phyloP scores from a whole-genome alignment of 2,329 filamentous ascomycete species.

The Monosporascus sp. region DNA sequence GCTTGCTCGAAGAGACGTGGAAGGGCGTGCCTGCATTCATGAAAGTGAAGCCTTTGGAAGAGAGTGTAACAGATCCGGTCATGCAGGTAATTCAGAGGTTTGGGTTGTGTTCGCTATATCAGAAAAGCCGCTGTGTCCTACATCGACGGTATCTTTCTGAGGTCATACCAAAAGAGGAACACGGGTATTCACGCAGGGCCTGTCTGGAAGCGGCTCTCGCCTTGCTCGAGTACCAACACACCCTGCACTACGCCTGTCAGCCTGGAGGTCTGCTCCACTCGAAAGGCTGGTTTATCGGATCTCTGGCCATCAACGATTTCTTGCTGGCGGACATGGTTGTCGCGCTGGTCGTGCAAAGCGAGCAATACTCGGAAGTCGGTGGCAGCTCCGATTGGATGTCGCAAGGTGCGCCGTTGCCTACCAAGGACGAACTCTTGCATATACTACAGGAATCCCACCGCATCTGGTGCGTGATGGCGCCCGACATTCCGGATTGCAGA shows the following conservation, averaged over 20 bases:
- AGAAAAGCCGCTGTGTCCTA: conserved; percentile 50
- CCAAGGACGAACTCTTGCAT: conserved; percentile 33
- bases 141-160: conserved; percentile 49
- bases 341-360: conserved; percentile 45
- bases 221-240: conserved; percentile 42
- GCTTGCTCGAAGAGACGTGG: conserved; percentile 39
- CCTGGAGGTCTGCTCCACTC: conserved; percentile 48
- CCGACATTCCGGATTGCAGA: conserved; percentile 31
- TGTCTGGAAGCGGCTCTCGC: conserved; percentile 45
- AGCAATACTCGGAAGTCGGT: conserved; percentile 32
- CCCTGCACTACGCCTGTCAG: conserved; percentile 41
- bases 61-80: conserved; percentile 43
- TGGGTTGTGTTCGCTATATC: conserved; percentile 45
- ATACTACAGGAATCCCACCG: conserved; percentile 36
- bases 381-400: conserved; percentile 29
- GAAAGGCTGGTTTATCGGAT: conserved; percentile 52
- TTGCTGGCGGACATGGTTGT: conserved; percentile 56
- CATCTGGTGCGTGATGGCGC: conserved; percentile 39
- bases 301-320: conserved; percentile 55
- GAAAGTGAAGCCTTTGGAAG: conserved; percentile 40
- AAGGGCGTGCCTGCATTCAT: conserved; percentile 41
- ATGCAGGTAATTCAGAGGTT: conserved; percentile 46
- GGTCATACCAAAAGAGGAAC: conserved; percentile 34
- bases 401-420: conserved; percentile 24
- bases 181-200: conserved; percentile 45